Evolutionary conservation across 495 filamentous ascomycete species (phyloP).

Genomic region (Daldinia childiae): DNA sequence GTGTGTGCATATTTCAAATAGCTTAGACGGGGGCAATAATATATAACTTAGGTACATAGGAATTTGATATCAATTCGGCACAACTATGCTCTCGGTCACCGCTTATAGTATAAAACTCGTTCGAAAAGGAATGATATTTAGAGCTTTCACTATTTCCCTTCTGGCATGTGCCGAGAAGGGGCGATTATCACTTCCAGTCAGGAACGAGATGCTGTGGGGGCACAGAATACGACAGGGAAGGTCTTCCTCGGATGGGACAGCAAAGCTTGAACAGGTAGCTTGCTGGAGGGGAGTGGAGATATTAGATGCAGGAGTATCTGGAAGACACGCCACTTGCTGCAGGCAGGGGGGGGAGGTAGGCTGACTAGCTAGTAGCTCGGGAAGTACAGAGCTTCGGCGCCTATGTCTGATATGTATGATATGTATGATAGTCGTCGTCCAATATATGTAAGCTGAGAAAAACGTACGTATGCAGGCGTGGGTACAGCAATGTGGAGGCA

Average conservation of each 20-base stretch:
- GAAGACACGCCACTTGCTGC: constrained; percentile 31
- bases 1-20: constrained; percentile 30
- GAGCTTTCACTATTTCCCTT: background rate
- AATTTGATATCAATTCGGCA: background rate
- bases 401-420: constrained; percentile 18
- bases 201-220: constrained; percentile 35
- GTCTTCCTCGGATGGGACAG: constrained; percentile 16
- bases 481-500: constrained; percentile 16
- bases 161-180: constrained; percentile 21
- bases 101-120: background rate
- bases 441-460: constrained; percentile 8
- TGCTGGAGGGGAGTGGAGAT: constrained; percentile 28
- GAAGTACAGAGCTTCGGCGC: constrained; percentile 26
- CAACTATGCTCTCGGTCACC: background rate
- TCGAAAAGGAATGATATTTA: background rate
- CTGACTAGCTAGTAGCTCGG: constrained; percentile 17
- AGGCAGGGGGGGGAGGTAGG: constrained; percentile 17
- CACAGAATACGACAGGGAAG: background rate
- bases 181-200: constrained; percentile 38
- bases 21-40: constrained; percentile 33
- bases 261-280: constrained; percentile 10
- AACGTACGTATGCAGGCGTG: constrained; percentile 16
- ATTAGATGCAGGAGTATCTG: constrained; percentile 41
- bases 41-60: background rate
- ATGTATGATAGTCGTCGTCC: background rate